Percentiles rank a stretch among this genome's conserved stretches.
Evolutionary conservation across 257 asterid species (phyloP).

Genomic region (Anisodus tanguticus): DNA sequence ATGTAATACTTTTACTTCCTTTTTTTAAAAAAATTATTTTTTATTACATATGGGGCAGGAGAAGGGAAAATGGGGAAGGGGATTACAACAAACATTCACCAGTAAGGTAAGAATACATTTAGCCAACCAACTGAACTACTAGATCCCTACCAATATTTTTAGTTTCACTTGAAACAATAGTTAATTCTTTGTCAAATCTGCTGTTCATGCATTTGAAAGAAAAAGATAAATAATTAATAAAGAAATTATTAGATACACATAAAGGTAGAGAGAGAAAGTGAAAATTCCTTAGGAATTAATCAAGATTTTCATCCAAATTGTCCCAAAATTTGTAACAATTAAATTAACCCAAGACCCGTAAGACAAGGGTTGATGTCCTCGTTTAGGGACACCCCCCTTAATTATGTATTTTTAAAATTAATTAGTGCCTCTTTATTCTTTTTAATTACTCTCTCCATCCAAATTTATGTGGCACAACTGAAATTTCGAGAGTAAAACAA

Average conservation of each 20-base stretch:
- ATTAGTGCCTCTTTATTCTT: no score
- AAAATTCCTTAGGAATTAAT: conserved; percentile 34
- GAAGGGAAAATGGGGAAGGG: no score
- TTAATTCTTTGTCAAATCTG: neutral
- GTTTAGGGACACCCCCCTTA: conserved; percentile 41
- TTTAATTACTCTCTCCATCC: no score
- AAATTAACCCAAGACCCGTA: conserved; percentile 40
- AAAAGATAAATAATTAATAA: conserved; percentile 17
- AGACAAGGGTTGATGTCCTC: conserved; percentile 64
- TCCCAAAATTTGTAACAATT: conserved; percentile 42
- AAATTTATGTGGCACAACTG: no score
- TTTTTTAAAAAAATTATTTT: neutral
- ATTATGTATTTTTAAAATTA: neutral
- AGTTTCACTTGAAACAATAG: neutral
- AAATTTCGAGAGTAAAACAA: no score
- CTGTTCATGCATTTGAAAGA: conserved; percentile 24
- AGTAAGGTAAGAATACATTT: no score
- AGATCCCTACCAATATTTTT: neutral
- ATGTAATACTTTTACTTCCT: neutral
- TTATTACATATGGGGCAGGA: no score
- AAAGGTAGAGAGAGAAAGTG: neutral
- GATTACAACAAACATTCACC: neutral
- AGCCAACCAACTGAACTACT: no score
- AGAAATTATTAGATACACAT: conserved; percentile 3
- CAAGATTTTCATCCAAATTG: conserved; percentile 45